phyloP scores from a whole-genome alignment of 2,329 filamentous ascomycete genomes.

The Parastagonospora nodorum region DNA sequence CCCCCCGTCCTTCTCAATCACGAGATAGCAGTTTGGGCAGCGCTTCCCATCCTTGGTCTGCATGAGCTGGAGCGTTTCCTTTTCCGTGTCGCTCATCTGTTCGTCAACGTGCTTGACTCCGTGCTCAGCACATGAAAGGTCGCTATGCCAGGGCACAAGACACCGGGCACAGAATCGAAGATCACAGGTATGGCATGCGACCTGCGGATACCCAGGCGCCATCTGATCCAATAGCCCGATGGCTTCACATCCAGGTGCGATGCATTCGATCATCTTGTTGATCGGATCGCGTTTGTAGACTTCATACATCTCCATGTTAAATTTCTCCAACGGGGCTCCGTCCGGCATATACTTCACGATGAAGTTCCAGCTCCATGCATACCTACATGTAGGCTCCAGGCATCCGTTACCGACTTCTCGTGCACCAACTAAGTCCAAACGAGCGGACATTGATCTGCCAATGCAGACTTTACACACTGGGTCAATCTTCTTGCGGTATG shows the following conservation, averaged over 20 bases:
- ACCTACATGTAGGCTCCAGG: conserved; percentile 26
- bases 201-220: conserved; percentile 31
- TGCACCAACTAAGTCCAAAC: conserved; percentile 27
- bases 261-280: conserved; percentile 18
- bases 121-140: conserved; percentile 30
- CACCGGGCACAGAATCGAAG: conserved; percentile 28
- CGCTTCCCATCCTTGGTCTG: conserved; percentile 30
- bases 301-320: conserved; percentile 30
- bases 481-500: conserved; percentile 21
- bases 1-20: conserved; percentile 38
- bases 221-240: conserved; percentile 19
- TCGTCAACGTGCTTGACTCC: conserved; percentile 18
- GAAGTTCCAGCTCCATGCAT: conserved; percentile 21
- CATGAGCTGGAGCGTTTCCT: conserved; percentile 27
- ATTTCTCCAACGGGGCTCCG: conserved; percentile 21
- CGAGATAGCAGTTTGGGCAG: conserved; percentile 37
- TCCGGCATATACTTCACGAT: conserved; percentile 27
- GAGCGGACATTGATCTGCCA: conserved; percentile 23
- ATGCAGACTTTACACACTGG: conserved; percentile 38
- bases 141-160: conserved; percentile 29
- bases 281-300: conserved; percentile 21
- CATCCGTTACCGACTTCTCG: conserved; percentile 24
- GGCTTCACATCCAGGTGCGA: conserved; percentile 14
- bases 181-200: conserved; percentile 24
- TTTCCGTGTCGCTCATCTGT: conserved; percentile 28